Evolutionary conservation across 805 yeast species (phyloP), one percentile per base, ranked within the genome.

Genomic region (Cephaloascus fragrans): DNA sequence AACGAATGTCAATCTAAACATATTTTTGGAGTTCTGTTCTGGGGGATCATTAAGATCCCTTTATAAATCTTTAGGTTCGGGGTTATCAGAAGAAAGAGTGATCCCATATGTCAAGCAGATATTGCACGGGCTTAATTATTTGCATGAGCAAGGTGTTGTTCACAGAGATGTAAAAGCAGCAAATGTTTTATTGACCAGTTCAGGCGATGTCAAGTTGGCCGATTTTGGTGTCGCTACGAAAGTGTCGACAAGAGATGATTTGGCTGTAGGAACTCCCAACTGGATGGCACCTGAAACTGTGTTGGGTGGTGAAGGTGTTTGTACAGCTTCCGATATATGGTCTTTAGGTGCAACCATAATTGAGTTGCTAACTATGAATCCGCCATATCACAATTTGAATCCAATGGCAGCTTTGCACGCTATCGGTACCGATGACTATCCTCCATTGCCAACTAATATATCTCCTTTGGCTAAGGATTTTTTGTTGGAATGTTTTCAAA

Each of bases 221-320:
- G 98, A 90, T 57, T 90, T 90, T 59, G 97, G 97, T 1, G 96
- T 90, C 5, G 95, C 97, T 1, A 85, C 97, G 4, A 66, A 65
- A 34, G 69, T 69, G 2, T 47, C 50, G 33, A 47, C 51, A 26
- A 62, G 47, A 49, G 71, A 61, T 44, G 51, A 51, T 37, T 67
- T 71, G 2, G 77, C 75, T 6, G 75, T 71, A 14, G 98, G 98
- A 2, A 87, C 97, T 0, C 95, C 97, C 0, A 84, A 90, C 54
- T 93, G 97, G 97, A 89, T 93, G 96, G 97, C 98, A 0, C 98
- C 98, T 0, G 98, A 93, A 53, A 79, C 94, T 2, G 83, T 93
- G 3, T 67, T 80, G 33, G 79, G 87, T 1, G 71, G 71, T 48
- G 84, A 82, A 50, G 95, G 94, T 3, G 83, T 90, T 2, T 80